Evolutionary conservation across 257 asterid genomes (phyloP).

Genomic region (Rauvolfia tetraphylla): DNA sequence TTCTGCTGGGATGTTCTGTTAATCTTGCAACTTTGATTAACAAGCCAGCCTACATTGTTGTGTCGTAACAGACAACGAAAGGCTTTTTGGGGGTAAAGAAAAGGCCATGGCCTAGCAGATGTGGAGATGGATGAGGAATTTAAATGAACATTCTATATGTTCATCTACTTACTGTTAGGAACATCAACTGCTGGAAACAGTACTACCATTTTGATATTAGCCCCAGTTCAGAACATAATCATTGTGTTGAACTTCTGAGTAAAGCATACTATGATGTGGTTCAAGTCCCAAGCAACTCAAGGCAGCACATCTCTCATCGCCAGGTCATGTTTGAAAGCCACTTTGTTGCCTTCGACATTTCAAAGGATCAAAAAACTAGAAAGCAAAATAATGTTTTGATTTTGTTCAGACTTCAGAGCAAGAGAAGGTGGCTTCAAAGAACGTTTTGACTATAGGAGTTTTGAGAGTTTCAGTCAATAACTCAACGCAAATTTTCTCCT

Average conservation of each 20-base stretch:
- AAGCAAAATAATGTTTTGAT: too few species aligned
- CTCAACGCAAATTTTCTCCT: too few species aligned
- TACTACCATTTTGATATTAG: neutral
- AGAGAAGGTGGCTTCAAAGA: too few species aligned
- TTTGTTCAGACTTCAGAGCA: too few species aligned
- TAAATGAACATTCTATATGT: neutral
- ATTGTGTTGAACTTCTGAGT: conserved; percentile 1
- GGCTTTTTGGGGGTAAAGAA: neutral
- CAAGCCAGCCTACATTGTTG: conserved; percentile 3
- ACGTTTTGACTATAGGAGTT: too few species aligned
- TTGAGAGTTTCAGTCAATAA: too few species aligned
- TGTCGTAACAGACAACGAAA: neutral
- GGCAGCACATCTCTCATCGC: neutral
- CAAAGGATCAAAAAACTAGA: too few species aligned
- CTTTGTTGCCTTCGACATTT: neutral
- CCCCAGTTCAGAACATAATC: conserved; percentile 15
- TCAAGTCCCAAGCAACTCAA: neutral
- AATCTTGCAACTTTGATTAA: neutral
- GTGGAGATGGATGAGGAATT: neutral
- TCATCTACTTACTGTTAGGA: too few species aligned
- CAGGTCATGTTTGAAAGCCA: neutral
- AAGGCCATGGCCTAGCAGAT: neutral
- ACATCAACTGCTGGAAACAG: conserved; percentile 14
- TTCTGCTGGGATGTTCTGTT: neutral
- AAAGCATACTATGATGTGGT: neutral